Evolutionary conservation across 2,329 filamentous ascomycete species (phyloP).

Genomic region (Chrysoporthe deuterocubensis): DNA sequence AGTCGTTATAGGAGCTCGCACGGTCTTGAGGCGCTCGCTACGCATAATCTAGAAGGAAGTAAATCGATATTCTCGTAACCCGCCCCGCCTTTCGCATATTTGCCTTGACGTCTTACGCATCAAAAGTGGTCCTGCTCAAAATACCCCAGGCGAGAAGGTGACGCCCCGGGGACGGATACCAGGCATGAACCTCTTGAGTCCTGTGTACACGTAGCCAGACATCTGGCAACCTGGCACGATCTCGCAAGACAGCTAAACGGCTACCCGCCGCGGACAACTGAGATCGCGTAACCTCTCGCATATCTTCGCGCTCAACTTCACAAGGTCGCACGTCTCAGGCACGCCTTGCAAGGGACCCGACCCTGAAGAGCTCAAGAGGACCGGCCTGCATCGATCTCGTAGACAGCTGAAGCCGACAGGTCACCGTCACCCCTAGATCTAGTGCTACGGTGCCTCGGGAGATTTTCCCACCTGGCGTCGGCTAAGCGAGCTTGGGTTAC

Average conservation of each 20-base stretch:
- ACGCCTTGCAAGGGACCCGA: constrained; percentile 15
- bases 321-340: constrained; percentile 20
- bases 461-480: constrained; percentile 13
- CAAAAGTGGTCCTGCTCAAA: background rate
- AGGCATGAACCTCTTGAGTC: background rate
- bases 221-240: constrained; percentile 18
- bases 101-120: background rate
- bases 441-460: constrained; percentile 1
- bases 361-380: background rate
- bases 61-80: constrained; percentile 1
- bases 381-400: background rate
- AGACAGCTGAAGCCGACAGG: constrained; percentile 9
- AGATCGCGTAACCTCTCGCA: constrained; percentile 20
- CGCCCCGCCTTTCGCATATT: background rate
- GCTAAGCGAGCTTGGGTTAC: constrained; percentile 15
- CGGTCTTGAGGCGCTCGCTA: background rate
- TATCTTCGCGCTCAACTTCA: background rate
- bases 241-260: constrained; percentile 20
- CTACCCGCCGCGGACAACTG: constrained; percentile 9
- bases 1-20: background rate
- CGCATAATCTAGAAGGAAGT: constrained; percentile 3
- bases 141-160: background rate
- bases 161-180: background rate
- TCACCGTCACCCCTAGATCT: constrained; percentile 4
- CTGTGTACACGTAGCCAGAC: background rate